Conservation (phyloP, 306 rosid genomes). For the Ziziphus jujuba region DNA sequence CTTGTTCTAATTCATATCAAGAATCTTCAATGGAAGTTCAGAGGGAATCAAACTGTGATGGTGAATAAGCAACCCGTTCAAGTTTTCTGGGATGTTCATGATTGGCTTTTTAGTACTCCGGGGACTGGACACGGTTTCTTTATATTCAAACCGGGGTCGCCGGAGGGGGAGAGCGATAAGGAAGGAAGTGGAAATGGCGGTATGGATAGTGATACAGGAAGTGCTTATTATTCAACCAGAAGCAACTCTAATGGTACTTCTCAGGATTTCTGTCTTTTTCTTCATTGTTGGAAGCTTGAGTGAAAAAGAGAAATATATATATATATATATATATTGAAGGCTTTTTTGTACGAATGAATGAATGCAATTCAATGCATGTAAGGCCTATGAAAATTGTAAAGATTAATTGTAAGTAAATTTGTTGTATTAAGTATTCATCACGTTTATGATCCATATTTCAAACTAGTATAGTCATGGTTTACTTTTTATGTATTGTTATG, state of each 20-base stretch:
- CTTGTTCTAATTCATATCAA: conserved; percentile 73
- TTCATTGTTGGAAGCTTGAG: conserved; percentile 69
- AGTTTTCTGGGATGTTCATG: conserved; percentile 83
- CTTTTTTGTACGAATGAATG: no score
- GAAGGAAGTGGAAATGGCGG: conserved; percentile 49
- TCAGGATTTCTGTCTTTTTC: conserved; percentile 59
- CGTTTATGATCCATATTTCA: no score
- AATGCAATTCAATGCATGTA: no score
- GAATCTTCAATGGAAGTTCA: conserved; percentile 87
- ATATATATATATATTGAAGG: conserved; percentile 8
- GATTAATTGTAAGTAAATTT: no score
- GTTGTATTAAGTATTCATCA: no score
- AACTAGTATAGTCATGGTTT: no score
- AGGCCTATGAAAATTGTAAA: no score
- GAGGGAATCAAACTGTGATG: conserved; percentile 75
- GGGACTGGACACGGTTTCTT: conserved; percentile 75
- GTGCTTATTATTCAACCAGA: conserved; percentile 57
- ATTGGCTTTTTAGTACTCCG: conserved; percentile 66
- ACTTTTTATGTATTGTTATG: no score
- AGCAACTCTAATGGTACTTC: conserved; percentile 21
- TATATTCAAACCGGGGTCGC: conserved; percentile 68
- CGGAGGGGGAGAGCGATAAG: conserved; percentile 54
- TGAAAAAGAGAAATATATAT: conserved; percentile 16
- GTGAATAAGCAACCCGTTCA: conserved; percentile 67
- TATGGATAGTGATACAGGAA: conserved; percentile 57